Base-by-base conservation (phyloP, 164 flowering plant species). In the Buxus sempervirens region DNA sequence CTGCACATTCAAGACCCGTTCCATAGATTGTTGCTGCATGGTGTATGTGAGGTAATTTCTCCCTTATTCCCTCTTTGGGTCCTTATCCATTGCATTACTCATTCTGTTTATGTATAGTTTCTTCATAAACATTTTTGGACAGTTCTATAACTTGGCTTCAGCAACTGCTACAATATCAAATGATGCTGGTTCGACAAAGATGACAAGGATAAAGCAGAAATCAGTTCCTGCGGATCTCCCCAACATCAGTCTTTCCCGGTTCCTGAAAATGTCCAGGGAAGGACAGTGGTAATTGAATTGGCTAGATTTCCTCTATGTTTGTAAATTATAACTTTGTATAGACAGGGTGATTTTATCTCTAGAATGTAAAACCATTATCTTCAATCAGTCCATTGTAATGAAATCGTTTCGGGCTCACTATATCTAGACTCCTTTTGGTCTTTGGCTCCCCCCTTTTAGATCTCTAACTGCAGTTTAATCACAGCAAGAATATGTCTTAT, bases 61-160 rank as follows among this genome's bases (percentile, higher is more conserved):
- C 41, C 9, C 14, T 26, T 21, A 20, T 36, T 45, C 51, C 12
- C 5, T 45, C 18, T 10, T 10, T 10, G 51, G 51, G 51, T 45
- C 51, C 12, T 15, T 5, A 45, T 45, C 51, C 51, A 45, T 1
- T 45, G 14, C 18, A 45, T 45, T n/a, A n/a, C n/a, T n/a, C n/a
- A n/a, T n/a, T n/a, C 1, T 45, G 38, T 32, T 32, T 3, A 15
- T 45, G 18, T 45, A 1, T 45, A 10, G 12, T 15, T 10, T 45
- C 18, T 10, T 45, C 51, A 15, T 5, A 32, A 45, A 10, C 51
- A 10, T 65, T n/a, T 54, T 60, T 68, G 54, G n/a, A 65, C 92
- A 95, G 98, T 95, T 90, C 79, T 91, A 95, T 69, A 79, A 88
- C 73, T 73, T 95, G 83, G 84, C 65, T 14, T 92, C 97, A 0